These are phyloP conservation scores for Yarrowia deformans DNA, from an alignment of 805 yeast genomes.

Conservation along the genomic window DNA sequence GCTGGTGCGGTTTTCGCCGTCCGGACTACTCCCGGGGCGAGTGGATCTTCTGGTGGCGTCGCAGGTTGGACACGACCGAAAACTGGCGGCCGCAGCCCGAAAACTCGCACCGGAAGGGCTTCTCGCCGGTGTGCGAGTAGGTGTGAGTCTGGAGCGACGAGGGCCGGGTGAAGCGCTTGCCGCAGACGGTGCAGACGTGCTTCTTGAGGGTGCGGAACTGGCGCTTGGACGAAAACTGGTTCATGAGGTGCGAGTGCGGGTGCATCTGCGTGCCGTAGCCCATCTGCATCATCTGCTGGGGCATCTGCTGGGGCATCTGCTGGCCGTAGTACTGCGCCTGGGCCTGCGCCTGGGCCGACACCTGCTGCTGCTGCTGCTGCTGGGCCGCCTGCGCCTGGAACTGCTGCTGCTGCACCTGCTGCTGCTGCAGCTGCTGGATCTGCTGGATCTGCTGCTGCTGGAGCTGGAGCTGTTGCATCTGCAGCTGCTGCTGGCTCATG, in stretches of 20 bases:
- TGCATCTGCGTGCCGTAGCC: conserved; percentile 34
- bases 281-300: conserved; percentile 34
- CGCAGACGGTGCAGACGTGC: conserved; percentile 60
- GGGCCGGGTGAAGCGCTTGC: conserved; percentile 83
- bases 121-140: conserved; percentile 83
- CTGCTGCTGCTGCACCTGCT: conserved; percentile 38
- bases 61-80: conserved; percentile 81
- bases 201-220: conserved; percentile 42
- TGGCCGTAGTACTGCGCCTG: conserved; percentile 29
- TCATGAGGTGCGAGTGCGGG: conserved; percentile 38
- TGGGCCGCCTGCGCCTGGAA: conserved; percentile 34
- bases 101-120: conserved; percentile 74
- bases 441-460: conserved; percentile 56
- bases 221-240: conserved; percentile 29
- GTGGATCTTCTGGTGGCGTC: conserved; percentile 81
- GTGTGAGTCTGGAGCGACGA: conserved; percentile 81
- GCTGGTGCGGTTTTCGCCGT: no score
- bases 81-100: conserved; percentile 72
- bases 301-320: conserved; percentile 39
- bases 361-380: conserved; percentile 38
- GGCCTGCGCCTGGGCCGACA: conserved; percentile 14
- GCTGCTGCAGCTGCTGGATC: conserved; percentile 37
- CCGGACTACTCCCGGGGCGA: conserved; percentile 38
- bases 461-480: conserved; percentile 68
- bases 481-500: conserved; percentile 63